A percentile compares a stretch with the other conserved stretches of the same genome.
Conservation (phyloP, 495 filamentous ascomycete species). For the Pyrenula aspistea region DNA sequence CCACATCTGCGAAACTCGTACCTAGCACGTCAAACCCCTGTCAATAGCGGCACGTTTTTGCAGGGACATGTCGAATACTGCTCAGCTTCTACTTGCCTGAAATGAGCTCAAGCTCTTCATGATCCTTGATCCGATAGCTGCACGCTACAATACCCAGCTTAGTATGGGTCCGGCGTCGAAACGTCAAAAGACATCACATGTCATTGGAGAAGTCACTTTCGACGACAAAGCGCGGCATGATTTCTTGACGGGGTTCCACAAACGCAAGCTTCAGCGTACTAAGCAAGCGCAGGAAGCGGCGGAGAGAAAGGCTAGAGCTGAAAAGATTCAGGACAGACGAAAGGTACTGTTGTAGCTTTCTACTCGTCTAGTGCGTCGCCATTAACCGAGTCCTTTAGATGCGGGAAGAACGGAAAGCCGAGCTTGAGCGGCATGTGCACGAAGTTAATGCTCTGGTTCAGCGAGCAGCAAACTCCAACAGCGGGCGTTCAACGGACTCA, state of each 20-base stretch:
- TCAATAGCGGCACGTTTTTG: too few species aligned
- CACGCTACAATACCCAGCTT: too few species aligned
- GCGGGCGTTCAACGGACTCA: conserved; percentile 5
- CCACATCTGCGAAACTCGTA: too few species aligned
- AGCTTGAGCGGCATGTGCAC: conserved; percentile 67
- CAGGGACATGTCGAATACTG: too few species aligned
- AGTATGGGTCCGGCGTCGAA: conserved; percentile 47
- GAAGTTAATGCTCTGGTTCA: conserved; percentile 51
- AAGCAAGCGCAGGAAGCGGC: conserved; percentile 75
- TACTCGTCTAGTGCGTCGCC: conserved; percentile 3
- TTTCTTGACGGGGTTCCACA: conserved; percentile 91
- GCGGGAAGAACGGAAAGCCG: conserved; percentile 63
- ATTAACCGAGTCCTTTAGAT: conserved; percentile 51
- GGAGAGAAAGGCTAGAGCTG: conserved; percentile 56
- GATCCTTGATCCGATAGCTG: too few species aligned
- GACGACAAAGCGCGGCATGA: conserved; percentile 65
- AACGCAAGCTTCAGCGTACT: conserved; percentile 73
- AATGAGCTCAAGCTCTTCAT: too few species aligned
- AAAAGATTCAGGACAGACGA: conserved; percentile 57
- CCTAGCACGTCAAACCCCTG: too few species aligned
- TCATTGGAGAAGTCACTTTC: conserved; percentile 71
- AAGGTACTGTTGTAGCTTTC: conserved; percentile 55
- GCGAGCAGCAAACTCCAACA: background rate
- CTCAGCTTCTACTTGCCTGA: too few species aligned
- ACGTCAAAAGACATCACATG: conserved; percentile 43